A percentile compares a stretch with the other conserved stretches of the same genome.
These are phyloP conservation scores for Mycena crocata DNA, from an alignment of 768 basidiomycete species.

Conservation along the genomic window DNA sequence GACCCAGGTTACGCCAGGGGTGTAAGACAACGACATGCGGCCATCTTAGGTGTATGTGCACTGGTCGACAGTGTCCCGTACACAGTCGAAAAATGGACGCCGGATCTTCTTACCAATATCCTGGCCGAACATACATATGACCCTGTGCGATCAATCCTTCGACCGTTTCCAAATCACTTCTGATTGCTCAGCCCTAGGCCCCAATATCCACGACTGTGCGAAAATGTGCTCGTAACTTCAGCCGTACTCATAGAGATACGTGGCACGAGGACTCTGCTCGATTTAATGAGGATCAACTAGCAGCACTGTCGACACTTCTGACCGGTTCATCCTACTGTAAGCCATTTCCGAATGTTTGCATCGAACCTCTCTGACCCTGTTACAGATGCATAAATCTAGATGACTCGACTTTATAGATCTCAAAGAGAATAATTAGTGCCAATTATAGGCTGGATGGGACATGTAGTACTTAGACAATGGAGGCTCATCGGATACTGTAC, in stretches of 20 bases:
- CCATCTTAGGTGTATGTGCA: constrained; percentile 94
- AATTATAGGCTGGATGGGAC: neutral
- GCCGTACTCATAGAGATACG: constrained; percentile 87
- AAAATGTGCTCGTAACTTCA: constrained; percentile 84
- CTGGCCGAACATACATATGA: constrained; percentile 89
- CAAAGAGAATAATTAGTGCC: neutral
- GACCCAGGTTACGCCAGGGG: constrained; percentile 76
- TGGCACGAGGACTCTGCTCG: constrained; percentile 91
- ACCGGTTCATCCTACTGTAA: constrained; percentile 88
- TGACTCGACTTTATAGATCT: neutral
- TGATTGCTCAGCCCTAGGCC: constrained; percentile 54
- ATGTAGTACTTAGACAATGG: neutral
- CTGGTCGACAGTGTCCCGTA: constrained; percentile 96
- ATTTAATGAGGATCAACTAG: constrained; percentile 88
- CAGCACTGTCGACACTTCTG: constrained; percentile 83
- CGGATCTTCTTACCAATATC: constrained; percentile 81
- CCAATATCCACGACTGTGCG: constrained; percentile 89
- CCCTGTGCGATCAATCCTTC: constrained; percentile 66
- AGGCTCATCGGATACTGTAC: too few relatives aligned
- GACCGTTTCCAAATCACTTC: constrained; percentile 21
- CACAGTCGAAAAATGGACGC: constrained; percentile 95
- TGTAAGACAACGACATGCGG: constrained; percentile 86
- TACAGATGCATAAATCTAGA: constrained; percentile 28
- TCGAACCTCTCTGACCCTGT: neutral
- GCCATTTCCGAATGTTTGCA: constrained; percentile 36